phyloP scores from a whole-genome alignment of 306 rosid species.

The Pueraria montana region DNA sequence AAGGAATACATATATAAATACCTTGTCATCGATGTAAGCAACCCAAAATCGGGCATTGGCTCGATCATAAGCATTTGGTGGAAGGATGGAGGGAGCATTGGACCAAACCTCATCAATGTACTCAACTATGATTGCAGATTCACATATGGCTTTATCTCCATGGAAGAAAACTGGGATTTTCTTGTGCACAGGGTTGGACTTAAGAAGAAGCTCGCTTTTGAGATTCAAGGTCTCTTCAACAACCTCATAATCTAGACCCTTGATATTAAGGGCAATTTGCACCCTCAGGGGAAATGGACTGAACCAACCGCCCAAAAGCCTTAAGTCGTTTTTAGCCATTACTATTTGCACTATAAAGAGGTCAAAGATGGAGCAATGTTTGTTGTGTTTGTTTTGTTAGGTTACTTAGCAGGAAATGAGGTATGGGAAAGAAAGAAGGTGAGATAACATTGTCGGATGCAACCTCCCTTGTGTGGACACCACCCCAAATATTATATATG shows the following conservation, averaged over 20 bases:
- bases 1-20: no score
- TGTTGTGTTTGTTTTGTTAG: background rate
- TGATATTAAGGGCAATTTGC: constrained; percentile 59
- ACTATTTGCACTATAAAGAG: no score
- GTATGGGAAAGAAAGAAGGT: background rate
- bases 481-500: no score
- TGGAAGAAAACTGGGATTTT: constrained; percentile 73
- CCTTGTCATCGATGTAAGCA: constrained; percentile 65
- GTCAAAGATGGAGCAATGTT: no score
- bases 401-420: background rate
- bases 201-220: constrained; percentile 67
- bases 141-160: constrained; percentile 55
- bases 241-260: constrained; percentile 57
- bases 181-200: constrained; percentile 68
- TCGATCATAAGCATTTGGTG: constrained; percentile 62
- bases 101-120: constrained; percentile 70
- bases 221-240: constrained; percentile 49
- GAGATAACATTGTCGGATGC: background rate
- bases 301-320: constrained; percentile 53
- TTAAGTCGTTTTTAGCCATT: constrained; percentile 57
- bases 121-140: constrained; percentile 67
- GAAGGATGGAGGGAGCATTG: constrained; percentile 60
- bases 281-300: constrained; percentile 61
- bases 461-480: no score
- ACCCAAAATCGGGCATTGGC: constrained; percentile 68